Evolutionary conservation across 2,329 filamentous ascomycete species (phyloP), one percentile per base, ranked within the genome.

Genomic region (Niveomyces coronatus): DNA sequence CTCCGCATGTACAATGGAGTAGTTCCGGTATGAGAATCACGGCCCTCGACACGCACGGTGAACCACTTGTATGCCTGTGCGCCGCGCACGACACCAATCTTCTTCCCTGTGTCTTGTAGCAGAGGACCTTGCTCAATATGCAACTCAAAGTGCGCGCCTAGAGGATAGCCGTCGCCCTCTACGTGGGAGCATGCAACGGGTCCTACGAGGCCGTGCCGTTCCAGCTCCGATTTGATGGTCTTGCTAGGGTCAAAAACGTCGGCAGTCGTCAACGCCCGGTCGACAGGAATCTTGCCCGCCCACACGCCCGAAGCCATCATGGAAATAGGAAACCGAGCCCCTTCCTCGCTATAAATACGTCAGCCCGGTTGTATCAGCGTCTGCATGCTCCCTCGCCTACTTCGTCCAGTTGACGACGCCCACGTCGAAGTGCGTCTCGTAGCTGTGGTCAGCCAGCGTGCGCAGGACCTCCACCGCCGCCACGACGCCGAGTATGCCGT

Each of bases 121-220:
- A 85, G 74, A 0, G 84, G 83, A 0, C 84, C 84, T 54, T 93
- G 86, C 54, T 93, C 85, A 37, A 89, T 89, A 52, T 91, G 85
- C 9, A 91, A 67, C 56, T 89, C 84, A 50, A 89, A 88, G 55
- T 89, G 83, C 1, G 82, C 83, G 1, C 74, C 78, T 60, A 87
- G 75, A 0, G 80, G 79, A n/a, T 47, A 37, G 6, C 22, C 33
- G 3, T 28, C 19, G 16, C 9, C 44, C 2, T 48, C 44, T 13
- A 16, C 19, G 29, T 44, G 31, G 13, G 46, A 45, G 20, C 42
- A 45, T 1, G 41, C 44, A 4, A 41, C 35, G 1, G 65, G 57
- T 0, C 56, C 47, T 15, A 82, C 82, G 0, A 85, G 60, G 47
- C 78, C 77, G 36, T 87, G 85, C 9, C 80, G 70, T 51, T 80